Conservation (phyloP, 495 filamentous ascomycete species). For the Penicillium manginii region DNA sequence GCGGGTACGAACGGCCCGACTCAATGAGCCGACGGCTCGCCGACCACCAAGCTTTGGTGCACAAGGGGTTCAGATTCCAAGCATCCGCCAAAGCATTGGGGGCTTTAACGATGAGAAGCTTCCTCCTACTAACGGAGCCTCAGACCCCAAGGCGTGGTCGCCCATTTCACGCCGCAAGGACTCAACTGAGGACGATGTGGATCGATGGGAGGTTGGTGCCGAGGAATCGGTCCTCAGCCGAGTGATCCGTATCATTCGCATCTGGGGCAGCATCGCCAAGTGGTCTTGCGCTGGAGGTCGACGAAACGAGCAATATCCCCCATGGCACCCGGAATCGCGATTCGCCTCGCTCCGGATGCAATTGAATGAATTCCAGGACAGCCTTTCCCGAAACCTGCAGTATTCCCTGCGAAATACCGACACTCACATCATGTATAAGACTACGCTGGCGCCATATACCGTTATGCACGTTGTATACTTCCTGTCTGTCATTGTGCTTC, state of each 20-base stretch:
- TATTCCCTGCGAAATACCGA: conserved; percentile 78
- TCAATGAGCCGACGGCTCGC: conserved; percentile 42
- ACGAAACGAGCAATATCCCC: conserved; percentile 60
- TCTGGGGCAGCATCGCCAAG: conserved; percentile 78
- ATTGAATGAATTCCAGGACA: conserved; percentile 67
- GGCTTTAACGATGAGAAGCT: conserved; percentile 46
- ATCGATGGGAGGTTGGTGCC: conserved; percentile 59
- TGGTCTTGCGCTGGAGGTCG: conserved; percentile 77
- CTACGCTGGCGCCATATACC: conserved; percentile 71
- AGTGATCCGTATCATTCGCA: conserved; percentile 75
- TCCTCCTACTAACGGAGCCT: conserved; percentile 32
- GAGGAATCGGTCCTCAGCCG: conserved; percentile 74
- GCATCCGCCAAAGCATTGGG: conserved; percentile 49
- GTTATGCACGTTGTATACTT: conserved; percentile 79
- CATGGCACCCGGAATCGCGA: conserved; percentile 65
- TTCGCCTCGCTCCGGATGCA: conserved; percentile 63
- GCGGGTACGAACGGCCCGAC: conserved; percentile 49
- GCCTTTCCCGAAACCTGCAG: conserved; percentile 69
- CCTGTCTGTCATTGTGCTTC: conserved; percentile 76
- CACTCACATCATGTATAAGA: conserved; percentile 74
- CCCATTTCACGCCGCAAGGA: conserved; percentile 59
- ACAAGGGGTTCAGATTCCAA: conserved; percentile 50
- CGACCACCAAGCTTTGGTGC: conserved; percentile 48
- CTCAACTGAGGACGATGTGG: conserved; percentile 70
- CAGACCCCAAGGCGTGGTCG: conserved; percentile 46